Conservation (phyloP, 768 basidiomycete species). For the Pleurotus sapidus region DNA sequence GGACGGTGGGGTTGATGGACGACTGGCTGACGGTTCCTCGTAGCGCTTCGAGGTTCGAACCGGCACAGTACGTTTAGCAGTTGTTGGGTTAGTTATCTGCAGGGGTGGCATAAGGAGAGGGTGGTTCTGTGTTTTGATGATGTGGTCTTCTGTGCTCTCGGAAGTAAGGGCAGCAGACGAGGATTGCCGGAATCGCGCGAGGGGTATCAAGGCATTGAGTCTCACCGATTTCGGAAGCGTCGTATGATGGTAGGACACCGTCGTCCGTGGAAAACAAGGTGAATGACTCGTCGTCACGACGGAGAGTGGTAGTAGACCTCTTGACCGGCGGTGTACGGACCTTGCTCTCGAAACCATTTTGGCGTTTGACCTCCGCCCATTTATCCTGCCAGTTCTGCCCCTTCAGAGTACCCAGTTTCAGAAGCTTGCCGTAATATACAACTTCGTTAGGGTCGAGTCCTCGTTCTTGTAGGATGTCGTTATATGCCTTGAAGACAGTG, state of each 20-base stretch:
- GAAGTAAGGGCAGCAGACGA: background rate
- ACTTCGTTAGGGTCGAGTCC: constrained; percentile 81
- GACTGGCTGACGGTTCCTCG: constrained; percentile 28
- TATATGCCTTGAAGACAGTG: constrained; percentile 83
- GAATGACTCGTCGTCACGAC: constrained; percentile 33
- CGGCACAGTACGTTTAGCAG: background rate
- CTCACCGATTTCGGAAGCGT: constrained; percentile 3
- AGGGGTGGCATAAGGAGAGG: constrained; percentile 9
- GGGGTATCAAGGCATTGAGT: constrained; percentile 6
- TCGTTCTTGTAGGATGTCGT: constrained; percentile 69
- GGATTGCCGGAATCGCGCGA: constrained; percentile 4
- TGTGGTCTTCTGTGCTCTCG: background rate
- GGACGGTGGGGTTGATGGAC: constrained; percentile 46
- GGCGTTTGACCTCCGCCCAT: constrained; percentile 69
- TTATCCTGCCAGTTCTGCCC: constrained; percentile 81
- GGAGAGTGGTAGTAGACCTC: constrained; percentile 8
- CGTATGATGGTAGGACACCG: constrained; percentile 10
- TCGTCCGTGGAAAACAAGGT: constrained; percentile 42
- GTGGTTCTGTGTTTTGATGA: background rate
- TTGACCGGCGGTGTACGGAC: constrained; percentile 8
- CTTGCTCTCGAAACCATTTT: constrained; percentile 37
- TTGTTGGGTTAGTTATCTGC: background rate
- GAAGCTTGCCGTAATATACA: constrained; percentile 74
- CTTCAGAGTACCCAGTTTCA: constrained; percentile 81
- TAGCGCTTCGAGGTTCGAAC: background rate